Evolutionary conservation across 192 early-diverging fungal species (phyloP), one percentile per base, ranked within the genome.

Genomic region (Coemansia sp.): DNA sequence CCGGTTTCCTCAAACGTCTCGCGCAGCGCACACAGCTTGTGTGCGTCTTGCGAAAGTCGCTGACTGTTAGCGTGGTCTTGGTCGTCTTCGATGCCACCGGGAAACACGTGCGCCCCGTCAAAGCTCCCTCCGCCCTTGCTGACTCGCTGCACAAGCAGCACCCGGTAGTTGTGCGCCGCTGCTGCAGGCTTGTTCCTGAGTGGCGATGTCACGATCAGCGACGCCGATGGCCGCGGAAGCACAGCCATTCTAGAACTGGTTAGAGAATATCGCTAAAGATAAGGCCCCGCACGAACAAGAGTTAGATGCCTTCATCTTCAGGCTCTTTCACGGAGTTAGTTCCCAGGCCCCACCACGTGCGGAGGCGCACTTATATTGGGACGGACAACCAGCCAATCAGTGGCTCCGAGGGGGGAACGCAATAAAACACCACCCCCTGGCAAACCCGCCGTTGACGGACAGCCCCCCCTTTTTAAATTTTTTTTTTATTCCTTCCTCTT

Each of bases 1-100:
- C 91, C 91, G 17, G 87, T 86, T 66, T 95, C 93, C 70, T 95
- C 93, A 67, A 86, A 89, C 0, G 93, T 91, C 71, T 94, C 89
- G 43, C 91, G 85, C 19, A 90, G 74, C 2, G 91, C 91, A 59
- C 88, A 90, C 15, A 87, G 74, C 32, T 76, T 81, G 59, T 75
- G 80, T 17, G 23, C 34, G 17, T 33, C 45, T 38, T 20, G 6
- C 22, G 49, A 52, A 25, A 25, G 43, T 8, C 34, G 22, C 48
- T 40, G 19, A 36, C 35, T 40, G 32, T 7, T 5, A 8, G 41
- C 33, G 34, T 33, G 10, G 63, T 77, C 75, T n/a, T 32, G 14
- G 0, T 54, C n/a, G 22, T 82, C 80, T 19, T 61, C 58, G 13
- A 71, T 56, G 42, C 80, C 80, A 45, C 80, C 80, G 2, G 80